Evolutionary conservation across 2,329 filamentous ascomycete species (phyloP).

Genomic region (Arthrobotrys megalospora): DNA sequence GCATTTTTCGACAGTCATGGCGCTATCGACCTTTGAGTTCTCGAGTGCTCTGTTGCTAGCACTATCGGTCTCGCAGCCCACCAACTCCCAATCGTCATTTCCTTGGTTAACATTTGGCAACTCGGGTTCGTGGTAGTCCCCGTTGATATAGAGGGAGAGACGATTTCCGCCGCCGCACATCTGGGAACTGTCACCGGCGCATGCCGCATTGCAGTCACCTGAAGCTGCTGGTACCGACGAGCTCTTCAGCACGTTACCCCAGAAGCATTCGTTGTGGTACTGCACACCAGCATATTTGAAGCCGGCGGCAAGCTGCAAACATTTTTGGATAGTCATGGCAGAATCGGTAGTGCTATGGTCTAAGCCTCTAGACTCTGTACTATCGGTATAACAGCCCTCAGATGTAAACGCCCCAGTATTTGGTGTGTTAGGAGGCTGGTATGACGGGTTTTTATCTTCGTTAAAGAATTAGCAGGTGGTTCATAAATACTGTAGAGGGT

Average conservation of each 20-base stretch:
- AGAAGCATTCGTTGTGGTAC: conserved; percentile 68
- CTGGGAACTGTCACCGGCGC: conserved; percentile 18
- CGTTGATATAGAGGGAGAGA: conserved; percentile 1
- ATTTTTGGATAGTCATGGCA: conserved; percentile 32
- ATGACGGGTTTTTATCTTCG: conserved; percentile 28
- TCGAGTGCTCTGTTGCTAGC: conserved; percentile 21
- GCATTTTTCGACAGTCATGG: conserved; percentile 42
- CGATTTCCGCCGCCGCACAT: conserved; percentile 27
- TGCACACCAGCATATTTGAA: conserved; percentile 67
- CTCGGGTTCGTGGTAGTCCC: conserved; percentile 7
- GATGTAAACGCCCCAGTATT: conserved; percentile 5
- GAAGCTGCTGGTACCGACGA: conserved; percentile 19
- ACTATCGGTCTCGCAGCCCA: conserved; percentile 21
- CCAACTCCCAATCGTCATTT: conserved; percentile 28
- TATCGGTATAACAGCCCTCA: conserved; percentile 16
- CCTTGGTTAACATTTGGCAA: conserved; percentile 8
- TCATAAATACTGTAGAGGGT: background rate
- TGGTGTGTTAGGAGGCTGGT: conserved; percentile 12
- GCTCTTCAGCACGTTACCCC: conserved; percentile 64
- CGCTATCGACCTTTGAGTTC: conserved; percentile 3
- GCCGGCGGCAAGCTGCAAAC: conserved; percentile 63
- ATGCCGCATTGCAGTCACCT: conserved; percentile 13
- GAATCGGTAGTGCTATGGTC: conserved; percentile 11
- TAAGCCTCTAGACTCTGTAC: conserved; percentile 25
- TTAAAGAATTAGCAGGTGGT: background rate